Percentiles rank a stretch among this genome's conserved stretches.
Evolutionary conservation across 192 early-diverging fungal species (phyloP).

Genomic region (Coemansia sp.): DNA sequence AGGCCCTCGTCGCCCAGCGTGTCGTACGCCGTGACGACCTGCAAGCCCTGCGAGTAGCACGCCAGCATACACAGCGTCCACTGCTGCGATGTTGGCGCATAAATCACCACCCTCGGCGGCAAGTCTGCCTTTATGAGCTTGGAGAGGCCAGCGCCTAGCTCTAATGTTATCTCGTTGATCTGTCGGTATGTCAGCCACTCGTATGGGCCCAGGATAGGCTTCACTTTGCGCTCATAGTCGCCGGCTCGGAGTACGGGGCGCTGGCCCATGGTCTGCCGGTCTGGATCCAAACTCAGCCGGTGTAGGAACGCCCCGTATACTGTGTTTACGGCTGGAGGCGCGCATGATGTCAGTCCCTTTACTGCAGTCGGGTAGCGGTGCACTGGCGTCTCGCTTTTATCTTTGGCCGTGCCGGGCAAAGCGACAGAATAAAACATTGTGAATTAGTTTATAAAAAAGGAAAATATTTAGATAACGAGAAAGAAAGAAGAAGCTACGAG

Average conservation of each 20-base stretch:
- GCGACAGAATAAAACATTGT: conserved; percentile 23
- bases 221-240: conserved; percentile 71
- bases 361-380: conserved; percentile 32
- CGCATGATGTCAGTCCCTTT: conserved; percentile 25
- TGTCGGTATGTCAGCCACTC: conserved; percentile 81
- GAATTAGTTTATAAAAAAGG: neutral
- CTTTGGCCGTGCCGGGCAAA: conserved; percentile 21
- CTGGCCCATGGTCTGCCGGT: conserved; percentile 70
- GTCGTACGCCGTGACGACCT: conserved; percentile 84
- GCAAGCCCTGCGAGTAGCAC: conserved; percentile 71
- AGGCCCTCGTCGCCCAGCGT: conserved; percentile 88
- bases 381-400: conserved; percentile 23
- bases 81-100: conserved; percentile 65
- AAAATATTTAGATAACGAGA: neutral
- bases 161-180: conserved; percentile 56
- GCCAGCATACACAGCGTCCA: conserved; percentile 50
- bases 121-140: conserved; percentile 60
- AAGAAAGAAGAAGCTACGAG: too few species aligned
- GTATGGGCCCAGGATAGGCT: conserved; percentile 78
- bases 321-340: conserved; percentile 59
- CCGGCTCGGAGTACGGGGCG: conserved; percentile 65
- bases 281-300: conserved; percentile 58
- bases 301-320: conserved; percentile 74
- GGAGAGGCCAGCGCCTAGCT: conserved; percentile 73
- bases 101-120: conserved; percentile 62